Base-by-base conservation (phyloP, 805 yeast genomes). In the Zygotorulaspora sp. region DNA sequence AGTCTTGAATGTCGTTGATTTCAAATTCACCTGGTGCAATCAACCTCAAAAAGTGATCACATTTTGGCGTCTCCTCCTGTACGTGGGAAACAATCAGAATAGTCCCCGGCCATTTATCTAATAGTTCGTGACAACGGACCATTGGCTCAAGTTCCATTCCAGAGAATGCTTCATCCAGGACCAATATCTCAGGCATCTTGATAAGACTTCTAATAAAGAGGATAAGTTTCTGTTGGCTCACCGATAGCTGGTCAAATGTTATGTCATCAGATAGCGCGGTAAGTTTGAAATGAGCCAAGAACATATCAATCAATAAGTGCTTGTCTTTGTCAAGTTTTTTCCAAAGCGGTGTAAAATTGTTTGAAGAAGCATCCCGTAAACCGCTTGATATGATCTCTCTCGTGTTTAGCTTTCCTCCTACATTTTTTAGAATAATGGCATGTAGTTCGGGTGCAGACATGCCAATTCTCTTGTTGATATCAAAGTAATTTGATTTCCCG, bases 391-490 rank as follows among this genome's bases (percentile, higher is more conserved):
- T 68, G 0, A 85, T 67, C 23, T 84, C 68, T 22, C 53, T 55
- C 38, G 78, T 75, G 0, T 78, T 71, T 39, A 77, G 65, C 2
- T 57, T 50, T 3, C 61, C 61, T 0, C 53, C 49, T 8, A 49
- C 36, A 19, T 40, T 50, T 30, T 55, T 55, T 21, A 96, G 94
- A 45, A 86, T 84, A n/a, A 88, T 71, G 0, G 95, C 80, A 57
- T 90, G 97, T 23, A 90, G 63, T 58, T 90, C 98, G 1, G 98
- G 98, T 2, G 96, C 83, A 0, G 94, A 73, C 49, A 84, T 78
- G 0, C 97, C 96, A 37, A 92, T 84, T n/a, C 61, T 53, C 30
- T 74, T 72, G 62, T 90, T 90, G 43, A 85, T 78, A 34, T 80
- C 83, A 53, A 86, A 87, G 55, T 83, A 89, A 43, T 77, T 79